A percentile compares a stretch with the other conserved stretches of the same genome.
These are phyloP conservation scores for Marchantia paleacea DNA, from an alignment of 225 moss, liverwort and hornwort genomes.

Conservation along the genomic window DNA sequence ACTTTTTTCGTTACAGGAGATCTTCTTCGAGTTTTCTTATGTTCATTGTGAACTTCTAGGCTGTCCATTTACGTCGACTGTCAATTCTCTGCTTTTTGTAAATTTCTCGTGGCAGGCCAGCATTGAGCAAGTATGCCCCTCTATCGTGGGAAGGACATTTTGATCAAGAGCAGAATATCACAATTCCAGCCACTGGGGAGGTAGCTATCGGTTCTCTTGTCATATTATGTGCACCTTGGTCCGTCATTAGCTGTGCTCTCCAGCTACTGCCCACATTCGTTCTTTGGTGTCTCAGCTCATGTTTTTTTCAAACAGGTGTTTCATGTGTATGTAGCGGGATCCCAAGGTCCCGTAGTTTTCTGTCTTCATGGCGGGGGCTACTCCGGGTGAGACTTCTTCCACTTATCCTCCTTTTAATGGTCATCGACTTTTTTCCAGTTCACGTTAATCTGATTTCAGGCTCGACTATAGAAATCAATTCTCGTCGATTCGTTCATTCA, in stretches of 20 bases:
- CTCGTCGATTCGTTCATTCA: background rate
- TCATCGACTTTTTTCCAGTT: no score
- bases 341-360: conserved; percentile 93
- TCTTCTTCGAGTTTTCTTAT: no score
- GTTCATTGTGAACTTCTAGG: no score
- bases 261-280: background rate
- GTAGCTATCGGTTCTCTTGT: conserved; percentile 37
- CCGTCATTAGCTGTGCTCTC: background rate
- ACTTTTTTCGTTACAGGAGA: no score
- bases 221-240: background rate
- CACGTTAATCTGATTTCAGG: no score
- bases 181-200: conserved; percentile 70
- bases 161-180: conserved; percentile 64
- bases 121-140: conserved; percentile 79
- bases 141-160: conserved; percentile 90
- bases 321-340: conserved; percentile 84
- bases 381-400: conserved; percentile 59
- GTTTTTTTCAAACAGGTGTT: conserved; percentile 54
- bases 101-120: conserved; percentile 46
- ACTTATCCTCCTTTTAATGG: no score
- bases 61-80: background rate
- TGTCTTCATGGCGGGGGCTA: conserved; percentile 99
- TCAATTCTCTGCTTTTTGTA: background rate
- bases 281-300: conserved; percentile 1
- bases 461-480: no score